Conservation (phyloP, 768 basidiomycete genomes). For the Auricularia auricula-judae region DNA sequence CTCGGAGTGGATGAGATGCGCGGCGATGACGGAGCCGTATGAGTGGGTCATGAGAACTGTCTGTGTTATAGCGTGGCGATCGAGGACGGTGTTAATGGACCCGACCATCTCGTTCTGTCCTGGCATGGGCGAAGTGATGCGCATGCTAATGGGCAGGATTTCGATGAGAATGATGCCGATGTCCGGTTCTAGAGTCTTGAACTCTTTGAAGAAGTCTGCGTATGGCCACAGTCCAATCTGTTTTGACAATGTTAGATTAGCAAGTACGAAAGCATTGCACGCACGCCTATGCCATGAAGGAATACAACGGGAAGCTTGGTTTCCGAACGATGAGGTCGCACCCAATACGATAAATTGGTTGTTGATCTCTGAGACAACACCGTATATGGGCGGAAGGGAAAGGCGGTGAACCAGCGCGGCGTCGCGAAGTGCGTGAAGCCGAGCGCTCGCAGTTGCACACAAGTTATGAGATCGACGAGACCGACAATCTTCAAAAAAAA, state of each 20-base stretch:
- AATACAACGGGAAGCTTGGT: constrained; percentile 47
- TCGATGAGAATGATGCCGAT: constrained; percentile 51
- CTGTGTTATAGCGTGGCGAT: constrained; percentile 25
- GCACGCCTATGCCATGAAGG: constrained; percentile 58
- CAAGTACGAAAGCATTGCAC: not conserved
- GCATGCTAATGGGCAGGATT: constrained; percentile 48
- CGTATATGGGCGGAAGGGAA: constrained; percentile 42
- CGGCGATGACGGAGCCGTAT: constrained; percentile 48
- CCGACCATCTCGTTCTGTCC: not conserved
- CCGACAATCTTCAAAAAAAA: constrained; percentile 35
- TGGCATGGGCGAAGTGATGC: constrained; percentile 46
- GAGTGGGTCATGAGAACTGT: constrained; percentile 46
- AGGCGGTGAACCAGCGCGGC: constrained; percentile 26
- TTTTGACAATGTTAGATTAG: not conserved
- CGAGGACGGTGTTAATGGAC: constrained; percentile 31
- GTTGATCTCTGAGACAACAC: constrained; percentile 32
- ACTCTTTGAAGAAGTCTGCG: constrained; percentile 35
- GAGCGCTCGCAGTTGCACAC: constrained; percentile 24
- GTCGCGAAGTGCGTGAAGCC: constrained; percentile 47
- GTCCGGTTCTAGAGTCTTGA: constrained; percentile 33
- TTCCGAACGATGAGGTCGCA: constrained; percentile 35
- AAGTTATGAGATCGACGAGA: constrained; percentile 35
- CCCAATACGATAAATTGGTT: constrained; percentile 33
- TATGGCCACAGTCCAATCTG: constrained; percentile 59
- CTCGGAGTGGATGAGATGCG: constrained; percentile 37